A percentile compares a stretch with the other conserved stretches of the same genome.
phyloP scores from a whole-genome alignment of 768 basidiomycete genomes.

The Suillus sp. region DNA sequence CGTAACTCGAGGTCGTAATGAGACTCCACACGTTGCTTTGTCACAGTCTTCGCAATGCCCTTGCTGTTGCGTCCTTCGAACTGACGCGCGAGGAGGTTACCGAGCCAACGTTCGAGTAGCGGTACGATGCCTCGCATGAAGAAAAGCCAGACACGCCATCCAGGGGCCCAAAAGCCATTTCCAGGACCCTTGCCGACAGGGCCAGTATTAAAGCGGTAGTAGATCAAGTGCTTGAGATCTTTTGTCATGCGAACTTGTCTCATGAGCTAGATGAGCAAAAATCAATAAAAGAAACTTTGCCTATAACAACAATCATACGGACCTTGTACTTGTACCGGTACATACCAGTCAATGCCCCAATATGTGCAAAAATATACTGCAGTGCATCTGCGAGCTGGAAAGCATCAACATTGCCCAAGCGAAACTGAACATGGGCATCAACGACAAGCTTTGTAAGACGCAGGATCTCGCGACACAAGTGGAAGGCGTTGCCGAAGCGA shows the following conservation, averaged over 20 bases:
- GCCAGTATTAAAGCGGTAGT: conserved; percentile 99
- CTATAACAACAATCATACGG: conserved; percentile 18
- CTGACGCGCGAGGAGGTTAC: conserved; percentile 95
- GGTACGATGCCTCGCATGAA: conserved; percentile 99
- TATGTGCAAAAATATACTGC: conserved; percentile 97
- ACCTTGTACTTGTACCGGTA: conserved; percentile 99
- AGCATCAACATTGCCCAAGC: conserved; percentile 96
- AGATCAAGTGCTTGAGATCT: conserved; percentile 97
- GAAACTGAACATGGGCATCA: conserved; percentile 98
- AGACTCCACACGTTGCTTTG: conserved; percentile 98
- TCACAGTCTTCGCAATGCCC: conserved; percentile 96
- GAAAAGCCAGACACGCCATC: conserved; percentile 99
- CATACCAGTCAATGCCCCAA: conserved; percentile 99
- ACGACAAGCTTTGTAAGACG: conserved; percentile 98
- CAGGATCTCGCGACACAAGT: conserved; percentile 95
- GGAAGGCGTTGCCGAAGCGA: conserved; percentile 99
- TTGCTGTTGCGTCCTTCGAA: conserved; percentile 98
- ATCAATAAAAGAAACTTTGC: conserved; percentile 10
- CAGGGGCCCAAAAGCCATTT: conserved; percentile 99
- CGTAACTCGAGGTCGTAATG: conserved; percentile 97
- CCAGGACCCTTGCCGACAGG: conserved; percentile 99
- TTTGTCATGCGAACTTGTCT: conserved; percentile 99
- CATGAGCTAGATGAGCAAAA: conserved; percentile 68
- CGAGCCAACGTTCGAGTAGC: conserved; percentile 95
- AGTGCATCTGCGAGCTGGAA: conserved; percentile 99